Evolutionary conservation across 2,329 filamentous ascomycete genomes (phyloP).

Genomic region (Stromatinia cepivora): DNA sequence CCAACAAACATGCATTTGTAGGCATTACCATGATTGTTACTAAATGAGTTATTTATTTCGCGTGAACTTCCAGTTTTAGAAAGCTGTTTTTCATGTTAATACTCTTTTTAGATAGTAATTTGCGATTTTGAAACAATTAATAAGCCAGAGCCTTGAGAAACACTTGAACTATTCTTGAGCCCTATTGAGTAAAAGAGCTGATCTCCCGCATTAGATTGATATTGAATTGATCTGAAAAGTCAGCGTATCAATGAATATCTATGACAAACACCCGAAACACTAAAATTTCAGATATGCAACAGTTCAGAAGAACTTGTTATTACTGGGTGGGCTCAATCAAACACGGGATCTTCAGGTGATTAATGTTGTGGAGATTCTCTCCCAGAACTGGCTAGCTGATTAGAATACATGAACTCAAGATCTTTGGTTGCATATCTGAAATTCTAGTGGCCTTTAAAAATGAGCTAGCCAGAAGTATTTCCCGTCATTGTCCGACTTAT

Average conservation of each 20-base stretch:
- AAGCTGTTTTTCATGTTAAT: neutral
- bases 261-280: accelerated
- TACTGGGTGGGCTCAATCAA: neutral
- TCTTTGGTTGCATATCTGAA: neutral
- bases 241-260: neutral
- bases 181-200: neutral
- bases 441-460: neutral
- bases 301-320: neutral
- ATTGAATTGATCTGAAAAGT: neutral
- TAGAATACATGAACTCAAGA: neutral
- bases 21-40: accelerated
- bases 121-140: neutral
- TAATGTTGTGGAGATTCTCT: neutral
- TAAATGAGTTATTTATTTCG: neutral
- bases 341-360: neutral
- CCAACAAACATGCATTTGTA: neutral
- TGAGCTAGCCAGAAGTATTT: neutral
- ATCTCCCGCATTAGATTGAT: neutral
- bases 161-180: neutral
- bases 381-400: neutral
- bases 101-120: neutral
- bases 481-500: neutral
- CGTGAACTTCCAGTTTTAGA: accelerated
- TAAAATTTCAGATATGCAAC: neutral
- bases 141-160: neutral